Evolutionary conservation across 257 asterid species (phyloP), one percentile per base, ranked within the genome.

Genomic region (Solanum piurae): DNA sequence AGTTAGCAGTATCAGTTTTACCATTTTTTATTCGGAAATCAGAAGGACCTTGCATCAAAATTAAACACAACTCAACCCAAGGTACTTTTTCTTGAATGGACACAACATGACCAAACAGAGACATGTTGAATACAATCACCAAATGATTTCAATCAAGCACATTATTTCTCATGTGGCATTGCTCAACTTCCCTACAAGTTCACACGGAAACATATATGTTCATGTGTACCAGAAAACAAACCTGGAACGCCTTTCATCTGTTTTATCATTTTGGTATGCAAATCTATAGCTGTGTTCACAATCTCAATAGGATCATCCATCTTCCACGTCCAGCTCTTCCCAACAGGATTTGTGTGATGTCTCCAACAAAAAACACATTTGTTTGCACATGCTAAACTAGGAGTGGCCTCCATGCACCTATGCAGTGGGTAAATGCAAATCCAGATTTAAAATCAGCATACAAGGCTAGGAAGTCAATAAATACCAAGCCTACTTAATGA

Each of bases 291-390:
- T 36, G 98, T 93, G 83, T 96, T 90, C 80, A 96, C 98, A 46
- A 95, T 97, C 88, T 92, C 96, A 91, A 95, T 23, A 75, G 99
- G 99, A 88, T 94, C 98, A 87, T 95, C 99, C 99, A 97, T 97
- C 93, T 97, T 97, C 99, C 99, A 97, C 84, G 86, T 93, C 99
- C 99, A 97, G 93, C 94, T 93, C 92, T 95, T 97, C 87, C 94
- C 98, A 12, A 97, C 99, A 4, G 99, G 99, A 89, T 95, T 97
- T 38, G 99, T 97, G 92, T 95, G 99, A 92, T 95, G 99, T 89
- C 99, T 95, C 99, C 99, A 97, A 88, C 99, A 97, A 91, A 97
- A 97, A 62, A 97, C 98, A 49, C 99, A 97, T 91, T 97, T 97
- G 91, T 97, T 97, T 7, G 99, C 99, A 89, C 99, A 97, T 86